Base-by-base conservation (phyloP, 495 filamentous ascomycete genomes). In the Penicillium lagena region DNA sequence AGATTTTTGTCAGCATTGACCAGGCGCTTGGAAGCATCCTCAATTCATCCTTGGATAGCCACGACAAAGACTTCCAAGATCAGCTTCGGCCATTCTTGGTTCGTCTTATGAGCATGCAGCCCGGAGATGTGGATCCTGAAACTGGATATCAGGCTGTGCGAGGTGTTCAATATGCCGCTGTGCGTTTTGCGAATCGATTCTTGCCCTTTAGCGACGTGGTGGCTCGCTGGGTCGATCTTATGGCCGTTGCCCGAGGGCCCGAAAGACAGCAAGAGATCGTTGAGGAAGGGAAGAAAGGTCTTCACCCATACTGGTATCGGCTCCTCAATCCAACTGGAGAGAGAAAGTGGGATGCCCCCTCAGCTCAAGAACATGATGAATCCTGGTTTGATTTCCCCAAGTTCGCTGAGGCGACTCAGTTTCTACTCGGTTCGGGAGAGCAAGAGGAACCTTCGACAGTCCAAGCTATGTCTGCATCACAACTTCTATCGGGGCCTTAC, bases 161-260 rank as follows among this genome's bases (percentile, higher is more conserved):
- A 44, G 85, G 80, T 42, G 82, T 84, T 39, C 81, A 87, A 7
- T 91, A 89, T 64, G 79, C 86, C 13, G 85, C 85, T n/a, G 78
- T 93, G 5, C 83, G 89, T 17, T 96, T 90, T 71, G 86, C 89
- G 3, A 96, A 96, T 53, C 74, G 85, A n/a, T 95, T 89, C 54
- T 71, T 98, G 9, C 81, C 83, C 2, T 96, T 85, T 49, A 72
- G 66, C 31, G 88, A 94, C 55, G 73, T 89, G 10, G 71, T 80
- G 14, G 93, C 84, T 33, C 79, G 91, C 36, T 97, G 89, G 89
- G 85, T 94, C 38, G 78, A 95, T 64, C 71, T 96, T 29, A 73
- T 96, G 48, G 89, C 89, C 34, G 63, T 94, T 35, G 78, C 83
- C 31, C 73, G 73, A 13, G 75, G 76, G 1, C 56, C 63, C 9